A percentile compares a stretch with the other conserved stretches of the same genome.
Evolutionary conservation across 73 alveolate species (phyloP).

Genomic region (Tetrahymena borealis): DNA sequence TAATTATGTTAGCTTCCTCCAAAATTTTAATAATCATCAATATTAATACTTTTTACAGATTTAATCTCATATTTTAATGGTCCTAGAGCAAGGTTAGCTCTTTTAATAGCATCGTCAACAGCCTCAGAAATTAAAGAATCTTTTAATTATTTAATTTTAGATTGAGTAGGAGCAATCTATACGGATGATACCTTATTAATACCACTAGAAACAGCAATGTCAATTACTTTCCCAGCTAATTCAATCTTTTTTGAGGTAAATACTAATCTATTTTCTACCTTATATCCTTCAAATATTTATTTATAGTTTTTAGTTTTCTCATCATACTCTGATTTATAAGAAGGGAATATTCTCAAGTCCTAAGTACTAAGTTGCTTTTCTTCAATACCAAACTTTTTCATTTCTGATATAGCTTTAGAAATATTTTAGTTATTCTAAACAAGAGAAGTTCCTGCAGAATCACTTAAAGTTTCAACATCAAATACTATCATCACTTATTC

Average conservation of each 20-base stretch:
- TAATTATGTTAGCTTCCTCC: neutral
- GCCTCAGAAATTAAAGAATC: neutral
- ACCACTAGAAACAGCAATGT: neutral
- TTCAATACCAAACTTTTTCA: neutral
- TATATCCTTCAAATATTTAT: neutral
- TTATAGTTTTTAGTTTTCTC: neutral
- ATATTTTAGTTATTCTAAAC: neutral
- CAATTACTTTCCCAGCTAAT: neutral
- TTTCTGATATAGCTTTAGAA: neutral
- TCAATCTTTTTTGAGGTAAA: neutral
- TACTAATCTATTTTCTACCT: neutral
- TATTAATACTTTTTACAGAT: neutral
- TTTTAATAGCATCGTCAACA: neutral
- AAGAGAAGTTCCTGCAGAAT: neutral
- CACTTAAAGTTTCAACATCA: neutral
- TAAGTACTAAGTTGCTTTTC: neutral
- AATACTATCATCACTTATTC: neutral
- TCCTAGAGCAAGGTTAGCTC: neutral
- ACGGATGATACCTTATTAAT: neutral
- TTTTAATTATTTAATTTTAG: neutral
- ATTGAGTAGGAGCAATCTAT: neutral
- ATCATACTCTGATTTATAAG: neutral
- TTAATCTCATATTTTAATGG: neutral
- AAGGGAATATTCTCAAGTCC: neutral
- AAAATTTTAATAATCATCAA: neutral